Conservation (phyloP, 2,329 filamentous ascomycete species). For the Ceratocystis harringtonii region DNA sequence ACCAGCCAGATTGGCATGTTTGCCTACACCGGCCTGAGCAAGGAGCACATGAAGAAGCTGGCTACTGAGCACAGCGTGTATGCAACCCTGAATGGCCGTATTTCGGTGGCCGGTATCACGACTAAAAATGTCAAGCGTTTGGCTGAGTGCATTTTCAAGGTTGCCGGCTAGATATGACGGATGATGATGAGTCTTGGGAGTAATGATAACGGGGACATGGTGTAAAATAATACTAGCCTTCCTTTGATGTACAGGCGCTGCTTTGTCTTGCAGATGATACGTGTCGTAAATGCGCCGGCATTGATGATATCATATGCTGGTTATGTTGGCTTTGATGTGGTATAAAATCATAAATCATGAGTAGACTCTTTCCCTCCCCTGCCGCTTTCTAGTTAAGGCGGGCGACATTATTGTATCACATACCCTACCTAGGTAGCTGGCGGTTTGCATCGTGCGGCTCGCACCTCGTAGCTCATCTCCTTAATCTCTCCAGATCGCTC, state of each 20-base stretch:
- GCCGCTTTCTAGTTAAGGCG: background rate
- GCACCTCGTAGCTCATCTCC: constrained; percentile 11
- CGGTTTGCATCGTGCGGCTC: too few relatives aligned
- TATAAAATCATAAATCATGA: constrained; percentile 1
- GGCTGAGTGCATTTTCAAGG: constrained; percentile 70
- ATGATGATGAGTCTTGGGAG: background rate
- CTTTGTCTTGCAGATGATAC: background rate
- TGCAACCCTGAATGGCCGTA: constrained; percentile 82
- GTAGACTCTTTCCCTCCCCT: background rate
- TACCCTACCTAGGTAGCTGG: too few relatives aligned
- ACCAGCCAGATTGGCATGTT: constrained; percentile 99
- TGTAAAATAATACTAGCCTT: constrained; percentile 14
- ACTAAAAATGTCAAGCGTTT: constrained; percentile 63
- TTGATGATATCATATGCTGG: background rate
- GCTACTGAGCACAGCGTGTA: constrained; percentile 97
- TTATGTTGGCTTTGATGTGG: background rate
- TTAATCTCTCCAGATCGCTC: constrained; percentile 30
- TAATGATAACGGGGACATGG: background rate
- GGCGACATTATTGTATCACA: constrained; percentile 8
- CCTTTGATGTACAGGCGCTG: background rate
- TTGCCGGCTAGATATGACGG: constrained; percentile 44
- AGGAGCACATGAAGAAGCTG: constrained; percentile 80
- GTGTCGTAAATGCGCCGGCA: background rate
- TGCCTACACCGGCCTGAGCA: constrained; percentile 83
- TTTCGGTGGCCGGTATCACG: constrained; percentile 75